Evolutionary conservation across 257 asterid species (phyloP), one percentile per base, ranked within the genome.

Genomic region (Forsythia viridissima): DNA sequence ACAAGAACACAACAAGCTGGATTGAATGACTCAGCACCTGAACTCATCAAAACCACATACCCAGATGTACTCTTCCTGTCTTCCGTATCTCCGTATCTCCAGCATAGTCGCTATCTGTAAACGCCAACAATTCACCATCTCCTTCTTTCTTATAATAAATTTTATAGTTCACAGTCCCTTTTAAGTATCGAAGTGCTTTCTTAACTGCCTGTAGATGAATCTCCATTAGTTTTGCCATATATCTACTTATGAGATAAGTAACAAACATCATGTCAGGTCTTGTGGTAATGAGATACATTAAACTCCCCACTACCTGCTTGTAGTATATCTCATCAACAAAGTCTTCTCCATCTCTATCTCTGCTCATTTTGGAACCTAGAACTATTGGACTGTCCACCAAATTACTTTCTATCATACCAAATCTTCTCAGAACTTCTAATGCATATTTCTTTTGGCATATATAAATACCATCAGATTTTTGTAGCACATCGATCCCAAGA

Each of bases 201-300:
- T 73, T 73, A 0, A 40, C 77, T 21, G 68, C 77, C 6, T 34
- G 6, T 11, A 68, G 8, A 4, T 46, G 80, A 2, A 77, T 0
- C 37, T 77, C 48, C 0, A 11, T 77, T 0, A 75, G 80, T 0
- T 11, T 77, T 36, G 76, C 1, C 76, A 77, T 77, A 48, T 77
- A 11, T 0, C 66, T 39, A 15, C 80, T 76, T 6, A 76, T 76
- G 5, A 21, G 24, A 30, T 34, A 13, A 18, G 30, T 34, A 11
- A 18, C 36, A 63, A 63, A 63, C 70, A 11, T 12, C 21, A 63
- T 11, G 36, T 34, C 55, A 24, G 34, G 72, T 3, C 57, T 6
- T 0, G 76, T 77, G 8, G 80, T 70, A 3, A 70, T 77, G 39
- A 77, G 70, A 52, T 76, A 76, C 46, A 66, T 65, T 15, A 76